These are phyloP conservation scores for Lachancea meyersii DNA, from an alignment of 805 yeast species.

Conservation along the genomic window DNA sequence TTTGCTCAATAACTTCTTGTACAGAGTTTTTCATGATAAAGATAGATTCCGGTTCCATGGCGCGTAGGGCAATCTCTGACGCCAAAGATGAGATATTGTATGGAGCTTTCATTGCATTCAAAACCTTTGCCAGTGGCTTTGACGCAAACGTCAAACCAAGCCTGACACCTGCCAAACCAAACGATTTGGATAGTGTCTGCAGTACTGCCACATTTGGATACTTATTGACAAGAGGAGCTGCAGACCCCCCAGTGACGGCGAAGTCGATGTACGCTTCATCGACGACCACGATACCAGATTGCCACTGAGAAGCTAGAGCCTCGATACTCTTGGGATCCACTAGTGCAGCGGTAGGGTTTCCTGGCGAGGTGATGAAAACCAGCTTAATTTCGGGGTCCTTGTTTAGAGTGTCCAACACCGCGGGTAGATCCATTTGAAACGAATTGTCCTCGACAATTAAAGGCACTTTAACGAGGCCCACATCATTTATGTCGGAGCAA, in stretches of 20 bases:
- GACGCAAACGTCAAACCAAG: constrained; percentile 74
- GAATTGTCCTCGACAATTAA: constrained; percentile 47
- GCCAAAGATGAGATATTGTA: constrained; percentile 85
- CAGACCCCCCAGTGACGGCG: constrained; percentile 57
- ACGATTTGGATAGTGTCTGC: constrained; percentile 90
- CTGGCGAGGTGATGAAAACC: constrained; percentile 87
- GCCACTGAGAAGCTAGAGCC: constrained; percentile 41
- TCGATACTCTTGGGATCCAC: constrained; percentile 46
- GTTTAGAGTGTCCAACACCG: constrained; percentile 45
- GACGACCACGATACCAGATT: constrained; percentile 76
- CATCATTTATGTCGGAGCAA: constrained; percentile 85
- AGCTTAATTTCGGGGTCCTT: constrained; percentile 63
- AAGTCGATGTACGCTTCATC: constrained; percentile 97
- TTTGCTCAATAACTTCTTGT: constrained; percentile 45
- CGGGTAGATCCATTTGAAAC: constrained; percentile 58
- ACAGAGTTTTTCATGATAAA: constrained; percentile 52
- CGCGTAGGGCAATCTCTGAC: constrained; percentile 66
- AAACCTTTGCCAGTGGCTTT: constrained; percentile 51
- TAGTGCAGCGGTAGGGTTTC: constrained; percentile 84
- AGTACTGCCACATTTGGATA: constrained; percentile 79
- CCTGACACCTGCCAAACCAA: constrained; percentile 93
- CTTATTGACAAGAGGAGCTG: constrained; percentile 71
- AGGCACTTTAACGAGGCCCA: constrained; percentile 69
- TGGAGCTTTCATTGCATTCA: constrained; percentile 93
- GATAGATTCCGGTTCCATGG: constrained; percentile 56